These are phyloP conservation scores for Amanita phalloides DNA, from an alignment of 768 basidiomycete genomes.

Conservation along the genomic window DNA sequence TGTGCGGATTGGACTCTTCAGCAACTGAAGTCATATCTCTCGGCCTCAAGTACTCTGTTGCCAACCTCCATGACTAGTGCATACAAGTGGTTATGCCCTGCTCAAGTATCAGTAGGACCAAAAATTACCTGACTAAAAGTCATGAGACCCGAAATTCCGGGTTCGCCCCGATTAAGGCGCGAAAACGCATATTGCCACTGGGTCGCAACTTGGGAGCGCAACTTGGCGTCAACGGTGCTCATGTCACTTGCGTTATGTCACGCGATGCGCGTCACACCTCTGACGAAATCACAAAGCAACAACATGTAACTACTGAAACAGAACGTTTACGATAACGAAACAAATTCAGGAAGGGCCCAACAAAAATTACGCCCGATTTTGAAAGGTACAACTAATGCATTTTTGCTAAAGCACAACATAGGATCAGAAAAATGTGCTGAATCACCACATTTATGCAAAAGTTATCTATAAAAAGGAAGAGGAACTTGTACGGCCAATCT, in stretches of 20 bases:
- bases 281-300: not conserved
- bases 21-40: not conserved
- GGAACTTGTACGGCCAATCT: no score
- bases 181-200: conserved; percentile 67
- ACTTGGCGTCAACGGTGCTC: conserved; percentile 35
- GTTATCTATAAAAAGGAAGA: no score
- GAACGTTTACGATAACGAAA: not conserved
- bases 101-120: conserved; percentile 4
- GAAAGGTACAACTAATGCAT: not conserved
- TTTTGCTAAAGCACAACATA: not conserved
- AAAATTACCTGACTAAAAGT: conserved; percentile 46
- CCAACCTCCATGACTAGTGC: conserved; percentile 2
- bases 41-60: conserved; percentile 4
- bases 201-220: conserved; percentile 53
- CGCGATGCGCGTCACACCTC: not conserved
- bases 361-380: not conserved
- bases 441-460: not conserved
- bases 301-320: no score
- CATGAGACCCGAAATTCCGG: conserved; percentile 56
- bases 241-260: no score
- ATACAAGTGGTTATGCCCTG: conserved; percentile 9
- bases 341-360: not conserved
- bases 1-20: not conserved
- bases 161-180: conserved; percentile 46
- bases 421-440: not conserved